phyloP scores from a whole-genome alignment of 2,329 filamentous ascomycete species.

The Trichoderma atrobrunneum region DNA sequence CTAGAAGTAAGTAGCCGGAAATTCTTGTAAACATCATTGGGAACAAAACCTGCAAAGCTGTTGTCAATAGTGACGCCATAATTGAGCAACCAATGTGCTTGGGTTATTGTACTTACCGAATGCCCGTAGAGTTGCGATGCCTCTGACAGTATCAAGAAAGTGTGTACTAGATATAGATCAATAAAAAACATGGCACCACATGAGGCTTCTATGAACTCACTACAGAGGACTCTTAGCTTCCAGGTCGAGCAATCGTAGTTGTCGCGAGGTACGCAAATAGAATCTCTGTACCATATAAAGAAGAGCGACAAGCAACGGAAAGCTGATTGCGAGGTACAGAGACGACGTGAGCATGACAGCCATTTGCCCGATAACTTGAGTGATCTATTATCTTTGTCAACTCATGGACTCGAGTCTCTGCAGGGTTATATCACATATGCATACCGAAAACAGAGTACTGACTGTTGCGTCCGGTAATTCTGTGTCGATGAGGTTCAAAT shows the following conservation, averaged over 20 bases:
- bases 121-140: neutral
- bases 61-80: neutral
- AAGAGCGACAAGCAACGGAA: neutral
- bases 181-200: neutral
- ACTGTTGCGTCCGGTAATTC: neutral
- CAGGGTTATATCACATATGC: neutral
- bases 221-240: neutral
- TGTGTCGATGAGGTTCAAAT: neutral
- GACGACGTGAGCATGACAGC: neutral
- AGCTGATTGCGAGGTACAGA: neutral
- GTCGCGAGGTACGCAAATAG: neutral
- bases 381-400: neutral
- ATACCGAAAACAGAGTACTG: neutral
- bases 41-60: neutral
- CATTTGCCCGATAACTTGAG: neutral
- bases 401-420: neutral
- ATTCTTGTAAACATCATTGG: neutral
- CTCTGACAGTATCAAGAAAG: neutral
- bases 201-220: neutral
- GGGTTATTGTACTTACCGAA: neutral
- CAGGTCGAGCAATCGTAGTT: neutral
- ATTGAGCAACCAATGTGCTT: neutral
- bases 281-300: neutral
- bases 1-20: neutral
- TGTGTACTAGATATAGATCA: neutral